Evolutionary conservation across 2,329 filamentous ascomycete species (phyloP).

Genomic region (Penicillium sp.): DNA sequence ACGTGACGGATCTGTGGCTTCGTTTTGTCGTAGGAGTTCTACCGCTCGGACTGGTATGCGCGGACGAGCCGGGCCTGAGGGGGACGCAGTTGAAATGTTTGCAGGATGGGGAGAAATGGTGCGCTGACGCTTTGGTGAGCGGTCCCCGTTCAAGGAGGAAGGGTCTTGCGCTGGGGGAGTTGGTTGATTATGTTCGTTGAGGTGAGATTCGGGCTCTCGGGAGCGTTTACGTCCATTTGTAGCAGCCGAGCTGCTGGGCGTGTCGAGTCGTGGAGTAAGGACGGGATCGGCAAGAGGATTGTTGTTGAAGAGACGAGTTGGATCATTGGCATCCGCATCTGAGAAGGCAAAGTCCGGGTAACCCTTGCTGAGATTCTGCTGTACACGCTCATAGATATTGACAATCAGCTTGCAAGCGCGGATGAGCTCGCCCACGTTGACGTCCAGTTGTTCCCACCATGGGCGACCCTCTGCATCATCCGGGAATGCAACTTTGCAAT

Average conservation of each 20-base stretch:
- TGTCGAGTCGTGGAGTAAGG: conserved; percentile 25
- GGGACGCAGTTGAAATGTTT: conserved; percentile 1
- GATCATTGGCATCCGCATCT: conserved; percentile 19
- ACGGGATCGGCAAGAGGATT: conserved; percentile 33
- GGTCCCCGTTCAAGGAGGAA: conserved; percentile 21
- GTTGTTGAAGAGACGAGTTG: conserved; percentile 23
- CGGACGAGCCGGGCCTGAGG: conserved; percentile 9
- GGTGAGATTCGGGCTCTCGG: conserved; percentile 28
- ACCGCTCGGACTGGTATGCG: conserved; percentile 17
- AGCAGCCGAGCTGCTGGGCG: conserved; percentile 15
- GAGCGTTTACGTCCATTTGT: conserved; percentile 37
- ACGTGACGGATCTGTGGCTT: neutral
- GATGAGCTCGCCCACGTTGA: conserved; percentile 63
- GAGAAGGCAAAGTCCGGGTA: conserved; percentile 30
- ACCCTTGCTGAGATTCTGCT: conserved; percentile 40
- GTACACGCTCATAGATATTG: conserved; percentile 44
- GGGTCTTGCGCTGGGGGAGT: conserved; percentile 4
- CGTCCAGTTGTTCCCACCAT: conserved; percentile 80
- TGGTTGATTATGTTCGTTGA: conserved; percentile 8
- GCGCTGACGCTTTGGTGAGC: conserved; percentile 36
- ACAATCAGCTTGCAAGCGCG: conserved; percentile 72
- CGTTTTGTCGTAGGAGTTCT: conserved; percentile 8
- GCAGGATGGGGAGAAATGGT: conserved; percentile 18
- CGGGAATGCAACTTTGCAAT: conserved; percentile 64
- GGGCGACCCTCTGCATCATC: conserved; percentile 68